Percentiles rank a stretch among this genome's conserved stretches.
phyloP scores from a whole-genome alignment of 495 filamentous ascomycete species.

The Stereocaulon alpinum region DNA sequence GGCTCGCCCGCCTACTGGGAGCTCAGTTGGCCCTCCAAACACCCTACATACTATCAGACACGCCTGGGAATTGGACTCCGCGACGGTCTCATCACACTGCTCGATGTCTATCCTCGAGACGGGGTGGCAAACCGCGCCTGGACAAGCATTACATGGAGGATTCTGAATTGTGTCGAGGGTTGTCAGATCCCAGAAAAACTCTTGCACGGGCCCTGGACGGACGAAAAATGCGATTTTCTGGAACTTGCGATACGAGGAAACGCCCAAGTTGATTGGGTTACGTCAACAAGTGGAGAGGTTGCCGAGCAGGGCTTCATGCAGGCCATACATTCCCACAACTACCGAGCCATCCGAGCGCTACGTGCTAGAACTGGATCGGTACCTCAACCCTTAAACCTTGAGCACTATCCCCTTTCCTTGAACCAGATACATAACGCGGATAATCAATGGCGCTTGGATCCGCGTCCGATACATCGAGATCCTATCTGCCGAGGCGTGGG shows the following conservation, averaged over 20 bases:
- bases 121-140: too few species aligned
- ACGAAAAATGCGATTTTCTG: conserved; percentile 34
- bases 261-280: conserved; percentile 11
- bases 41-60: background rate
- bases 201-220: conserved; percentile 35
- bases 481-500: background rate
- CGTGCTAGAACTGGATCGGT: background rate
- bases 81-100: background rate
- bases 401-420: background rate
- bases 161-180: conserved; percentile 1
- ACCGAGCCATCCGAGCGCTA: background rate
- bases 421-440: background rate
- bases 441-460: background rate
- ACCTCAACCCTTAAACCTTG: background rate
- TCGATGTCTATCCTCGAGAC: background rate
- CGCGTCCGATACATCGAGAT: background rate
- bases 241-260: conserved; percentile 20
- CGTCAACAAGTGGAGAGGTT: conserved; percentile 15
- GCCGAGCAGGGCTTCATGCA: conserved; percentile 15
- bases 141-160: background rate
- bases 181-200: conserved; percentile 21
- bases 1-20: background rate
- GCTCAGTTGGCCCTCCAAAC: background rate
- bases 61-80: background rate
- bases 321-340: conserved; percentile 13